These are phyloP conservation scores for Polyporus arcularius DNA, from an alignment of 768 basidiomycete species.

Conservation along the genomic window DNA sequence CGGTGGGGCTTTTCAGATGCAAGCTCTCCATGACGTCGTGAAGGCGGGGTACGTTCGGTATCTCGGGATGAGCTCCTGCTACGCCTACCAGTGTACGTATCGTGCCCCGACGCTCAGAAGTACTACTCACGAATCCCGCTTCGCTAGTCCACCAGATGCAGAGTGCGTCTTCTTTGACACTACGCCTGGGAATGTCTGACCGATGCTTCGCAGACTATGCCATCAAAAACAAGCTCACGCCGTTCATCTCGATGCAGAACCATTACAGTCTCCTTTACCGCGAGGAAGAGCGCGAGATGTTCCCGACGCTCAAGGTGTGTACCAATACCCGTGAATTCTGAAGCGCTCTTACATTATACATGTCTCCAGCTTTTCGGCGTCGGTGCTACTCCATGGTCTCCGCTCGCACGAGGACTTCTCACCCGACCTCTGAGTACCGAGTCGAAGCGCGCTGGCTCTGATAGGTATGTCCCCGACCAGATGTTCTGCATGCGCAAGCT, in stretches of 20 bases:
- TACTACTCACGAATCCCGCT: slow-evolving; percentile 1
- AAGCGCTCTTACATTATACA: background rate
- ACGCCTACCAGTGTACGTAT: slow-evolving; percentile 35
- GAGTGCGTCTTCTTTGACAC: slow-evolving; percentile 17
- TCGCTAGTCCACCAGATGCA: slow-evolving; percentile 36
- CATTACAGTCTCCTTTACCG: slow-evolving; percentile 58
- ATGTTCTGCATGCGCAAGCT: background rate
- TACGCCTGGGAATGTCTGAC: background rate
- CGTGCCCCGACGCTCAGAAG: background rate
- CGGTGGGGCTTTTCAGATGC: slow-evolving; percentile 33
- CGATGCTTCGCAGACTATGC: slow-evolving; percentile 37
- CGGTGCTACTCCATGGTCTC: slow-evolving; percentile 41
- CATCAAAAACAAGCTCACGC: slow-evolving; percentile 42
- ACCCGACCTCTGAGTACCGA: slow-evolving; percentile 26
- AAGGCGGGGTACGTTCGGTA: slow-evolving; percentile 46
- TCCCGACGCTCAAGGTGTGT: slow-evolving; percentile 44
- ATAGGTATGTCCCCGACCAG: slow-evolving; percentile 16
- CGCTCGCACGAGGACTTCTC: slow-evolving; percentile 36
- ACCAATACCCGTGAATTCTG: background rate
- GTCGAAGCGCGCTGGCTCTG: slow-evolving; percentile 20
- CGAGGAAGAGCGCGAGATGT: slow-evolving; percentile 63
- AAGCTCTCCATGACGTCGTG: slow-evolving; percentile 49
- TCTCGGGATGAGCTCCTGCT: slow-evolving; percentile 42
- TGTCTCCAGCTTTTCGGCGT: slow-evolving; percentile 26
- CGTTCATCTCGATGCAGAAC: slow-evolving; percentile 68